phyloP scores from a whole-genome alignment of 352 stramenopile genomes.

The Thraustotheca clavata region DNA sequence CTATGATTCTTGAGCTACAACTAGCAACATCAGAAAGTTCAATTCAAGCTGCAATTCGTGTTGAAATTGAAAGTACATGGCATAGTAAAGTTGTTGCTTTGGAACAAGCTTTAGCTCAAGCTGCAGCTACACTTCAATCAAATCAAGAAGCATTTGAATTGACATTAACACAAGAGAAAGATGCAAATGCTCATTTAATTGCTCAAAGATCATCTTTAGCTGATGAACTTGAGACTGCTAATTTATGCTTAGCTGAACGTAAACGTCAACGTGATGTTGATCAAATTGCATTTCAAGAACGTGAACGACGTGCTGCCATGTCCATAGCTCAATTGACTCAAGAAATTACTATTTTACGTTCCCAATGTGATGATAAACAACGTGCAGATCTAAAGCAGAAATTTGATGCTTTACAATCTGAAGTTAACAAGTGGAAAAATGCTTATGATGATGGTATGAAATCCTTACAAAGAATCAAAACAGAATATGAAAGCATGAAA shows the following conservation, averaged over 20 bases:
- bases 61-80: constrained; percentile 50
- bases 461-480: not conserved
- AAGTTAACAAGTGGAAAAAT: not conserved
- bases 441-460: not conserved
- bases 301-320: constrained; percentile 26
- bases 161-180: constrained; percentile 31
- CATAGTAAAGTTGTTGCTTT: constrained; percentile 43
- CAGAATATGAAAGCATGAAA: not conserved
- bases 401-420: not conserved
- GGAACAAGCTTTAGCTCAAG: constrained; percentile 48
- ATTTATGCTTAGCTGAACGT: constrained; percentile 58
- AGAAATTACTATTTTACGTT: constrained; percentile 21
- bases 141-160: constrained; percentile 26
- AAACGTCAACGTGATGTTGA: constrained; percentile 53
- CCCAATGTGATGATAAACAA: not conserved
- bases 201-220: constrained; percentile 32
- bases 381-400: constrained; percentile 1
- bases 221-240: constrained; percentile 55
- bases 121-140: constrained; percentile 28
- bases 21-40: constrained; percentile 29
- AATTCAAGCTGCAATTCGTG: constrained; percentile 20
- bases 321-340: constrained; percentile 22
- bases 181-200: constrained; percentile 37
- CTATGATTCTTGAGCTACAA: constrained; percentile 17
- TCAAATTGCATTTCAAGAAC: constrained; percentile 22